Evolutionary conservation across 169 alveolate genomes (phyloP), one percentile per base, ranked within the genome.

Genomic region (Theileria annulata): DNA sequence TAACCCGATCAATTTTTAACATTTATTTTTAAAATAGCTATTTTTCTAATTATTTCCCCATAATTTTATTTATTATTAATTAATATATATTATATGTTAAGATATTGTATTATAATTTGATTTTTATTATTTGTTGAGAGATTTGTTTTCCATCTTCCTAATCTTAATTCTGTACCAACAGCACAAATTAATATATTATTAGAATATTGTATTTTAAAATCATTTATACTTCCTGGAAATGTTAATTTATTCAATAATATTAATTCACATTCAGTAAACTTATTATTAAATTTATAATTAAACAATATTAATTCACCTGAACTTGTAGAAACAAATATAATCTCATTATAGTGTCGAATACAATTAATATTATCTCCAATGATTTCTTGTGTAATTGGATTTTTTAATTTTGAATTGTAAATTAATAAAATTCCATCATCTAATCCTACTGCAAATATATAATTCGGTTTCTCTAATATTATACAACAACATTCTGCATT

Each of bases 391-490:
- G 79, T 35, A 15, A 82, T 82, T 27, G 68, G 80, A 42, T 75
- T 74, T n/a, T 75, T 82, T 12, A 74, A 64, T 37, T 75, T 82
- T 30, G 59, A 21, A 17, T 84, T 75, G 42, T 59, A 82, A 21
- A 82, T 71, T 69, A 82, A 48, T 23, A 82, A n/a, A 31, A 74
- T 67, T 25, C 76, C 81, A 2, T 74, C 33, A 33, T 82, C 88
- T 71, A 82, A 42, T 5, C 88, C 88, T 15, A 75, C 85, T 10
- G 88, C 88, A 49, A 82, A 82, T 9, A 82, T 67, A 64, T 82
- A 74, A 19, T 42, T 76, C 35, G 88, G 88, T 28, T 25, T 28
- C 79, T 49, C 74, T 31, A 19, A 42, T 49, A 82, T 21, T 19
- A 82, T 33, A 19, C 77, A 59, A 75, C 88, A 75, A 49, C 73